These are phyloP conservation scores for Aspergillus hancockii DNA, from an alignment of 495 filamentous ascomycete species.

Conservation along the genomic window DNA sequence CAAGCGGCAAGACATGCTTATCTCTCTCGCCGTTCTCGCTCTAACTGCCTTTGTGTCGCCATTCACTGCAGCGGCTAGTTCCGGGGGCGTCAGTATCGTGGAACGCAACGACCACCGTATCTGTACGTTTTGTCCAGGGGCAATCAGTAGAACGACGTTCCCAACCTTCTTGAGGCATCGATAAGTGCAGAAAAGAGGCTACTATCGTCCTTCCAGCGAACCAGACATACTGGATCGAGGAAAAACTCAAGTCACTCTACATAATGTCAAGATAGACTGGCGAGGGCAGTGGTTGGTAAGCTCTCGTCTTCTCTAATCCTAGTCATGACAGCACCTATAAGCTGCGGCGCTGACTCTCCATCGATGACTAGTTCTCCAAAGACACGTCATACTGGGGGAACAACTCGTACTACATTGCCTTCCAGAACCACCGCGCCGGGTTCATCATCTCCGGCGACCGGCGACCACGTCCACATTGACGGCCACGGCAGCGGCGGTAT, in stretches of 20 bases:
- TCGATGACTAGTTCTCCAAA: conserved; percentile 41
- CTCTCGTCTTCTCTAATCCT: conserved; percentile 1
- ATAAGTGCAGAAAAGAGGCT: conserved; percentile 50
- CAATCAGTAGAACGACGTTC: conserved; percentile 43
- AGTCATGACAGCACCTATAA: not conserved
- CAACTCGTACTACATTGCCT: conserved; percentile 53
- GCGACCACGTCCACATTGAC: conserved; percentile 50
- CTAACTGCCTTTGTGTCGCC: too few species aligned
- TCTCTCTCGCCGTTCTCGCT: too few species aligned
- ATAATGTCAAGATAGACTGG: conserved; percentile 51
- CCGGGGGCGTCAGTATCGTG: too few species aligned
- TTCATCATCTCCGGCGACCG: conserved; percentile 54
- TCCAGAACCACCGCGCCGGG: conserved; percentile 58
- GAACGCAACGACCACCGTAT: too few species aligned
- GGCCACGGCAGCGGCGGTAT: conserved; percentile 54
- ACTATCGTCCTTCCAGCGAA: conserved; percentile 54
- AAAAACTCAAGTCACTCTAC: conserved; percentile 49
- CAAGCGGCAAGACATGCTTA: too few species aligned
- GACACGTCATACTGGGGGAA: conserved; percentile 57
- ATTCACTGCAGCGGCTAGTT: too few species aligned
- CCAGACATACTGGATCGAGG: conserved; percentile 51
- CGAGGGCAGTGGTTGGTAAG: conserved; percentile 47
- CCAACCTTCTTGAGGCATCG: conserved; percentile 50
- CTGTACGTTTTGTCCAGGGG: too few species aligned
- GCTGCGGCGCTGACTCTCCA: not conserved